Percentiles rank a stretch among this genome's conserved stretches.
Evolutionary conservation across 441 rosid species (phyloP).

Genomic region (Omphalea diandra): DNA sequence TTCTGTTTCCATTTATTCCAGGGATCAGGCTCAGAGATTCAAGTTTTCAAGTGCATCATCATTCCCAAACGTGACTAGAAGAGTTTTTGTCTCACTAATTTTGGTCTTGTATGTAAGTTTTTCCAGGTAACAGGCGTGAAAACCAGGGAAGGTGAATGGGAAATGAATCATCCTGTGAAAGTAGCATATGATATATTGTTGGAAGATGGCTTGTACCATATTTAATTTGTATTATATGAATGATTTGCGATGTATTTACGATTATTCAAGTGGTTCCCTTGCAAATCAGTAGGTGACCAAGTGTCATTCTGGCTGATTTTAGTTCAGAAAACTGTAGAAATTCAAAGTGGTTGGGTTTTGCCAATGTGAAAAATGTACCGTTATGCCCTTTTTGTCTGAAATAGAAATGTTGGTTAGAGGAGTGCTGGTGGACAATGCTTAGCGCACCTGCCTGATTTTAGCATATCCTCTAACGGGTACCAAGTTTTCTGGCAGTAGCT

Average conservation of each 20-base stretch:
- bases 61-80: constrained; percentile 25
- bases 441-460: too few species aligned
- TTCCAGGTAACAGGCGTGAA: constrained; percentile 20
- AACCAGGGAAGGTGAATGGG: background rate
- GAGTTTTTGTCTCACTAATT: constrained; percentile 26
- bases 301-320: too few species aligned
- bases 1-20: constrained; percentile 33
- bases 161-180: background rate
- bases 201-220: constrained; percentile 22
- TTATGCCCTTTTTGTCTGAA: too few species aligned
- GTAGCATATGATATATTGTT: constrained; percentile 8
- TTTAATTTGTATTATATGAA: background rate
- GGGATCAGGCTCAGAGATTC: constrained; percentile 70
- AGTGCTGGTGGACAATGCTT: too few species aligned
- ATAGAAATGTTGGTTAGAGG: too few species aligned
- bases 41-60: constrained; percentile 54
- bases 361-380: too few species aligned
- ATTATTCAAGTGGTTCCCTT: background rate
- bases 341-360: too few species aligned
- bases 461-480: too few species aligned
- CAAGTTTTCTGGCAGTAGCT: too few species aligned
- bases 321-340: too few species aligned
- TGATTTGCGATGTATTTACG: background rate
- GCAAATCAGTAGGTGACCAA: background rate
- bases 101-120: constrained; percentile 32